Evolutionary conservation across 495 filamentous ascomycete species (phyloP), one percentile per base, ranked within the genome.

Genomic region (Penicillium odoratum): DNA sequence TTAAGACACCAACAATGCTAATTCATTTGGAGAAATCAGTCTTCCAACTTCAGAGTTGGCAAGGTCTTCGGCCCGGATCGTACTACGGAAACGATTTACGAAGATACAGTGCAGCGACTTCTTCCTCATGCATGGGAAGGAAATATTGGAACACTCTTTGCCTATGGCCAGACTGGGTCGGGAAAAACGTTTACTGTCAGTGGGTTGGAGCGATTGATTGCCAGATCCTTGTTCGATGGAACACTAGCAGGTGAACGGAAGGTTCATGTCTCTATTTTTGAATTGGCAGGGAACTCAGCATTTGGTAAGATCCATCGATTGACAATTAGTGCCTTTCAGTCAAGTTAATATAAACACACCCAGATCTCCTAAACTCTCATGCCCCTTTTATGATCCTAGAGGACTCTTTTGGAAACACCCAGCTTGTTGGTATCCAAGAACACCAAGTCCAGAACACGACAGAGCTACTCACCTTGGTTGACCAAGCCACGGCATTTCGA

Each of bases 101-200:
- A 69, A 8, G 55, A 66, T 28, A 31, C 55, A 1, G 67, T 65
- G 0, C 51, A 59, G 13, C 61, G 57, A 9, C 60, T 75, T 34
- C 61, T 74, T 44, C 62, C 61, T 8, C 74, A 53, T 55, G 67
- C 53, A 4, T 73, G 66, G 66, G 55, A 58, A 13, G 69, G 73
- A 0, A 62, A 64, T 42, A 58, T 70, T 26, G 60, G 71, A 5
- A 74, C 76, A 0, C 50, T 80, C 7, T 75, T 81, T 33, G 73
- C 73, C 18, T 80, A 81, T 48, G 78, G 78, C 0, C 77, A 80
- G 47, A 80, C 78, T 1, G 76, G 75, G 0, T 79, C 77, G 1
- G 78, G 79, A 21, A 81, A 82, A 57, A 78, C 75, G 0, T 71
- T 67, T 51, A 80, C 77, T 7, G 69, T 80, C 33, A 62, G 48